Base-by-base conservation (phyloP, 352 stramenopile genomes). In the Elongisporangium anandrum region DNA sequence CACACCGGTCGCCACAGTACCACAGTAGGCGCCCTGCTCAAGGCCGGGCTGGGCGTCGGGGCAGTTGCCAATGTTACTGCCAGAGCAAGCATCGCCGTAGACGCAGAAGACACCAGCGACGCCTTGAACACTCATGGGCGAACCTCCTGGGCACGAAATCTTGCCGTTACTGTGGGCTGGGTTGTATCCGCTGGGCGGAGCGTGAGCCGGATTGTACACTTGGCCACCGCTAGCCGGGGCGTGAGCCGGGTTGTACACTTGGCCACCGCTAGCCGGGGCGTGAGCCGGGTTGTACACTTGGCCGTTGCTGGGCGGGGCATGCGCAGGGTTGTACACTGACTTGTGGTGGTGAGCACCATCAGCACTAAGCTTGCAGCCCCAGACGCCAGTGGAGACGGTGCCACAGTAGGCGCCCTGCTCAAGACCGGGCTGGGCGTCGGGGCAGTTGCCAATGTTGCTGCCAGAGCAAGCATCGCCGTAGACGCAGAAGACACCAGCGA, bases 361-460 rank as follows among this genome's bases (percentile, higher is more conserved):
- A 34, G 24, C 3, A 7, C 24, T 34, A 7, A 34, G 61, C 21
- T 63, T 62, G 51, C 70, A 78, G 52, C 66, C 70, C 48, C 60
- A 75, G 12, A 74, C 69, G 20, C 66, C 63, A 9, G 66, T 72
- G 55, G 67, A 55, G 15, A 77, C 50, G n/a, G 56, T 19, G 38
- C 48, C 56, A 60, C 69, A 77, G 16, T 61, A 62, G 12, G 69
- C 57, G 2, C 66, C 69, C 2, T 38, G 45, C n/a, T 61, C 56
- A n/a, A 72, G 56, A 3, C 50, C 53, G 24, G 61, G 38, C 45
- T 64, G 57, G 9, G 34, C 29, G 1, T 53, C 21, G 1, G 65
- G 65, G 17, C 65, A 72, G 22, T 59, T 22, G 0, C 65, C 65
- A 9, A 47, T 23, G 22, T 61, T 62, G 22, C n/a, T 58, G 10